Conservation (phyloP, 768 basidiomycete genomes). For the Leucocoprinus leucothites region DNA sequence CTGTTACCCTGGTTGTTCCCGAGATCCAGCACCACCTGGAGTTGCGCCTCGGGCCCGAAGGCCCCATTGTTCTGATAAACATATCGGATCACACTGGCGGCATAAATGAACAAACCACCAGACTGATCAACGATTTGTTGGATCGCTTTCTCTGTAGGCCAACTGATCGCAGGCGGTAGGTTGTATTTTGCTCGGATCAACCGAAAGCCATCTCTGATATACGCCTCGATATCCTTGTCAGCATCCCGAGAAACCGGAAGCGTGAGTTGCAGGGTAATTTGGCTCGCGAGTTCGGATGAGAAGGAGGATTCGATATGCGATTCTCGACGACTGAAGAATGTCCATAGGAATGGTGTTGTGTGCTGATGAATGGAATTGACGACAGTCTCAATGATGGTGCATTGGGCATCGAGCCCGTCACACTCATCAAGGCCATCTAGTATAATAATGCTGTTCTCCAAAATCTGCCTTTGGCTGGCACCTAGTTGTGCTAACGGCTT, state of each 20-base stretch:
- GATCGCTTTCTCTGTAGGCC: neutral
- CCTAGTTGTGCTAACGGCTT: neutral
- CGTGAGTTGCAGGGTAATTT: neutral
- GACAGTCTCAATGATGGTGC: conserved; percentile 14
- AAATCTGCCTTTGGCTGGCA: no score
- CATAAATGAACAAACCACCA: neutral
- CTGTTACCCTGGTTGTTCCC: no score
- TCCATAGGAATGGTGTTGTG: conserved; percentile 17
- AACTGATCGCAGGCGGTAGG: neutral
- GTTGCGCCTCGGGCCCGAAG: neutral
- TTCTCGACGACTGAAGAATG: conserved; percentile 25
- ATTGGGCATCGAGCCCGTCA: neutral
- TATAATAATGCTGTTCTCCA: neutral
- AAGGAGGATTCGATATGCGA: conserved; percentile 18
- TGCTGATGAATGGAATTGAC: neutral
- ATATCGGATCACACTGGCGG: neutral
- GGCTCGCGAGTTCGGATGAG: neutral
- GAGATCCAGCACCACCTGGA: neutral
- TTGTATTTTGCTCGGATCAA: conserved; percentile 2
- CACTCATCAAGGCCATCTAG: neutral
- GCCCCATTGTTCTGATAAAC: neutral
- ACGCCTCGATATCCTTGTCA: conserved; percentile 18
- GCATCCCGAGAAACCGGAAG: conserved; percentile 13
- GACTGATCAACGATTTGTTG: neutral
- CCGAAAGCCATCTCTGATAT: conserved; percentile 13